Base-by-base conservation (phyloP, 148 eudicot genomes). In the Gaultheria prostrata region DNA sequence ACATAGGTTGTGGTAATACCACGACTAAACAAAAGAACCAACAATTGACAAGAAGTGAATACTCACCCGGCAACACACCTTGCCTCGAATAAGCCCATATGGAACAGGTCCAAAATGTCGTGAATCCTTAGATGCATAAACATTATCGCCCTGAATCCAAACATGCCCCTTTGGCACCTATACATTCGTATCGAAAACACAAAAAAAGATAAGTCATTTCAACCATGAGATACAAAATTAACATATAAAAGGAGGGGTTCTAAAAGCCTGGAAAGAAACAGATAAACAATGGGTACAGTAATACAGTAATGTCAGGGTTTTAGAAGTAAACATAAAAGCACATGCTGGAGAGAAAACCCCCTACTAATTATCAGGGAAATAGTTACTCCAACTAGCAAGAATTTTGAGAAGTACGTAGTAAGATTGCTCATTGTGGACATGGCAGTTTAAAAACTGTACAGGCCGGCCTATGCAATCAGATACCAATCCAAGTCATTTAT, bases 161-260 rank as follows among this genome's bases (percentile, higher is more conserved):
- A 93, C 93, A 91, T 94, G 98, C 63, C 97, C 98, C 85, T 93
- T 92, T 14, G 98, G 98, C 57, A 95, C 95, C 98, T 95, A 85
- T 56, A 82, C 11, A 65, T 76, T 54, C 48, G 83, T 57, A 81
- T 2, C 9, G 11, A 69, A 48, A 49, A 69, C 26, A 30, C n/a
- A 71, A 51, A 79, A 32, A 49, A 24, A 8, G 4, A 72, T 30
- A 12, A 1, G 33, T 61, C 50, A 63, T 24, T 26, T 63, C 70
- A 65, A 69, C 28, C 21, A 65, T 43, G 14, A 11, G 10, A 63
- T 26, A 14, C 13, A 65, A 61, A 24, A 32, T 45, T 3, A 43
- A 80, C 7, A 61, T 45, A 12, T 30, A 30, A 54, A 28, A 54
- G 48, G 82, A 79, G 82, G 71, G 48, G 43, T 79, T 79, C 13